These are phyloP conservation scores for Globisporangium echinulatum DNA, from an alignment of 352 stramenopile genomes.

Conservation along the genomic window DNA sequence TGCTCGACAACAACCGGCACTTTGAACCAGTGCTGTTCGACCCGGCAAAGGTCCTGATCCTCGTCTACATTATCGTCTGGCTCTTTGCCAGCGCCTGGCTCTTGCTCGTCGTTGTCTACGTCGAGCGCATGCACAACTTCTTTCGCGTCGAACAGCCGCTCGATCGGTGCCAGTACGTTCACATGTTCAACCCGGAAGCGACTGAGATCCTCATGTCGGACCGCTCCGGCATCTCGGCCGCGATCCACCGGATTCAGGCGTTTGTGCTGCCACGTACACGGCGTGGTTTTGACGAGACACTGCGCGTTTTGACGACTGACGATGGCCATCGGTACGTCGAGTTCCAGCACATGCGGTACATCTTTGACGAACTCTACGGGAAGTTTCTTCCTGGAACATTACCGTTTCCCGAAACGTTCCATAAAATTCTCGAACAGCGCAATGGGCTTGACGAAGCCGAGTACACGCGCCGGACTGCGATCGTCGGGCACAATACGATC, in stretches of 20 bases:
- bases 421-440: conserved; percentile 10
- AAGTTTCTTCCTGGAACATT: conserved; percentile 14
- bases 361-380: conserved; percentile 20
- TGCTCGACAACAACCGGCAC: conserved; percentile 11
- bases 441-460: conserved; percentile 12
- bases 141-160: conserved; percentile 15
- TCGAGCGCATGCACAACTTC: conserved; percentile 14
- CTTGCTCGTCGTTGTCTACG: conserved; percentile 12
- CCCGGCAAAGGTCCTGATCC: conserved; percentile 7
- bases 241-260: conserved; percentile 6
- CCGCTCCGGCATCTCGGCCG: conserved; percentile 3
- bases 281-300: conserved; percentile 13
- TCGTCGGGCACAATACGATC: conserved; percentile 16
- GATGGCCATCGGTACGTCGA: conserved; percentile 16
- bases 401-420: conserved; percentile 11
- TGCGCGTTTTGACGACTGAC: conserved; percentile 10
- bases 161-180: conserved; percentile 14
- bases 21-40: conserved; percentile 15
- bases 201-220: conserved; percentile 17
- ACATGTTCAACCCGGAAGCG: conserved; percentile 16
- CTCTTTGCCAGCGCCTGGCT: conserved; percentile 11
- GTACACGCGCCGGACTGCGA: conserved; percentile 8
- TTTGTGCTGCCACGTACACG: conserved; percentile 10
- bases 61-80: conserved; percentile 18
- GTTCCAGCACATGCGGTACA: conserved; percentile 18